Evolutionary conservation across 2,329 filamentous ascomycete genomes (phyloP).

Genomic region (Cladosporium sp.): DNA sequence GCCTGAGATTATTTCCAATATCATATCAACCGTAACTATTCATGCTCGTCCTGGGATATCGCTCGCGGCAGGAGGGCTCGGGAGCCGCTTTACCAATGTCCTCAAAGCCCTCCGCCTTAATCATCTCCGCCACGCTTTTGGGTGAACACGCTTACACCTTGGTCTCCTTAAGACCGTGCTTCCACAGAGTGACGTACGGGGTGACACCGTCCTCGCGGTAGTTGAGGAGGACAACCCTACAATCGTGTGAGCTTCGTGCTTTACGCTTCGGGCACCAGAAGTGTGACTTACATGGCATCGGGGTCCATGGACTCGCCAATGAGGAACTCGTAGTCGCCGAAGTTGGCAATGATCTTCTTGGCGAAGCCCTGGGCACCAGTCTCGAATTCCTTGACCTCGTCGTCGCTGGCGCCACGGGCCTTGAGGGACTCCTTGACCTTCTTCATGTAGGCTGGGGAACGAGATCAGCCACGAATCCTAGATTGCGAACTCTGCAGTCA

Average conservation of each 20-base stretch:
- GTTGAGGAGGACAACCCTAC: constrained; percentile 82
- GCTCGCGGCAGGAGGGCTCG: constrained; percentile 1
- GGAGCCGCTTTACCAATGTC: neutral
- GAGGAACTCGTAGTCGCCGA: constrained; percentile 95
- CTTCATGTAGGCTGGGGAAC: constrained; percentile 75
- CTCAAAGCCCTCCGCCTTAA: neutral
- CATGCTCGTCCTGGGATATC: constrained; percentile 12
- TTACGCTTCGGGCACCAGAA: neutral
- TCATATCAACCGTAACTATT: constrained; percentile 8
- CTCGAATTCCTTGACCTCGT: constrained; percentile 73
- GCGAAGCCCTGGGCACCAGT: constrained; percentile 64
- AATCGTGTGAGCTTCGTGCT: neutral
- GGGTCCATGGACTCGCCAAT: constrained; percentile 88
- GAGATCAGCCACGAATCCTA: neutral
- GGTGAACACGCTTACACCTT: constrained; percentile 65
- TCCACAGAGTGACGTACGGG: constrained; percentile 86
- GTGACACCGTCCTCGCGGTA: constrained; percentile 95
- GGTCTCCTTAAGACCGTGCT: constrained; percentile 80
- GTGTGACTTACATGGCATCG: constrained; percentile 76
- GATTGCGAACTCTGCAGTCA: neutral
- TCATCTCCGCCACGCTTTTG: constrained; percentile 12
- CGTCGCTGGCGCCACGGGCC: constrained; percentile 55
- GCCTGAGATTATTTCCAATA: constrained; percentile 10
- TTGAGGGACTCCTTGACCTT: constrained; percentile 66
- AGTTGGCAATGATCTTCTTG: constrained; percentile 78